phyloP scores from a whole-genome alignment of 2,329 filamentous ascomycete genomes.

The Fusarium sp. region DNA sequence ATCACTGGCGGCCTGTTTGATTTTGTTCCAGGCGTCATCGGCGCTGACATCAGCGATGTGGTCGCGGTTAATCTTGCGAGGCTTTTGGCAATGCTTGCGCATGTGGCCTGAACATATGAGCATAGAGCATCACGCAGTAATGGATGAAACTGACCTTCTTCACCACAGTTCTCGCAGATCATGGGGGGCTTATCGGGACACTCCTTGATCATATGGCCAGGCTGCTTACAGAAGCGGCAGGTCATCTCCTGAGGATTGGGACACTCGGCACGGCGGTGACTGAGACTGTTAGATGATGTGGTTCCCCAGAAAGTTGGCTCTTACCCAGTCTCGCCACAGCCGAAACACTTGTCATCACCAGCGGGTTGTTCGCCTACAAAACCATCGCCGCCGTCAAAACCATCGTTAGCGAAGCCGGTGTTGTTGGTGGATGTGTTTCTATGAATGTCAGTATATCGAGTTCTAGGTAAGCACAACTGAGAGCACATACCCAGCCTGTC shows the following conservation, averaged over 20 bases:
- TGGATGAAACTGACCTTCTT: slow-evolving; percentile 58
- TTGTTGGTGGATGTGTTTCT: slow-evolving; percentile 8
- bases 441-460: background rate
- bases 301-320: background rate
- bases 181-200: slow-evolving; percentile 67
- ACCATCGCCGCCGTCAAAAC: slow-evolving; percentile 4
- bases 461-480: background rate
- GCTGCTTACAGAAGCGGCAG: slow-evolving; percentile 58
- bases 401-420: background rate
- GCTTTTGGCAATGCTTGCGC: slow-evolving; percentile 63
- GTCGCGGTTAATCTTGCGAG: slow-evolving; percentile 65
- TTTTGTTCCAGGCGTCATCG: slow-evolving; percentile 66
- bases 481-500: slow-evolving; percentile 10
- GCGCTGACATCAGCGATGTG: slow-evolving; percentile 56
- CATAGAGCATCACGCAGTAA: background rate
- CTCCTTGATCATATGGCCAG: slow-evolving; percentile 64
- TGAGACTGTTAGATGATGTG: background rate
- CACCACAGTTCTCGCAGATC: slow-evolving; percentile 67
- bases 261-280: slow-evolving; percentile 48
- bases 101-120: slow-evolving; percentile 59
- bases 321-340: slow-evolving; percentile 50
- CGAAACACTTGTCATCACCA: slow-evolving; percentile 43
- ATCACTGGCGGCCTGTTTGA: slow-evolving; percentile 60
- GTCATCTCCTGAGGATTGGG: slow-evolving; percentile 44
- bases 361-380: slow-evolving; percentile 1